Conservation (phyloP, 2,329 filamentous ascomycete species). For the Dactylellina haptotyla region DNA sequence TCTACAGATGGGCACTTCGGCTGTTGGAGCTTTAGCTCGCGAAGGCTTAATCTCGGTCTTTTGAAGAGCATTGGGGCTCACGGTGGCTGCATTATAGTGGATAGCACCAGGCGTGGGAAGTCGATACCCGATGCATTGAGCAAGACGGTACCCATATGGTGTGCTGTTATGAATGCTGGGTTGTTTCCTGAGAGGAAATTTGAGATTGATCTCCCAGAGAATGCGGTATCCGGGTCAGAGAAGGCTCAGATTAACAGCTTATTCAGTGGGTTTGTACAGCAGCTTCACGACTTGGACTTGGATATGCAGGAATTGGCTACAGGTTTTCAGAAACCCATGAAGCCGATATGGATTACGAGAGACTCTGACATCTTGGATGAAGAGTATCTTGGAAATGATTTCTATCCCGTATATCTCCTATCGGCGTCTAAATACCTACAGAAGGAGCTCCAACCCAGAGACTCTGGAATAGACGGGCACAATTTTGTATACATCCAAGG, state of each 20-base stretch:
- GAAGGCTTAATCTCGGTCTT: conserved; percentile 85
- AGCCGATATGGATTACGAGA: conserved; percentile 41
- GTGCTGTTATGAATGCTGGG: conserved; percentile 80
- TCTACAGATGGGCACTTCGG: conserved; percentile 93
- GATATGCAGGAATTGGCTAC: conserved; percentile 21
- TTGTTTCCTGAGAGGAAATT: conserved; percentile 72
- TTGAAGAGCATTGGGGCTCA: conserved; percentile 72
- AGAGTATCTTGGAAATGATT: conserved; percentile 14
- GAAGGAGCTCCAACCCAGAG: conserved; percentile 41
- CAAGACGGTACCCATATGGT: conserved; percentile 95
- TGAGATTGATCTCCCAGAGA: conserved; percentile 74
- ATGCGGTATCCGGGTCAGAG: conserved; percentile 78
- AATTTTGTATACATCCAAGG: conserved; percentile 89
- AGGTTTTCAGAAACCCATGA: conserved; percentile 28
- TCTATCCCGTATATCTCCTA: conserved; percentile 32
- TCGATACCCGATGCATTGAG: conserved; percentile 93
- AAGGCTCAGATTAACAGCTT: conserved; percentile 77
- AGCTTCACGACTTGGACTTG: conserved; percentile 27
- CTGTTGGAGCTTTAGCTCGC: conserved; percentile 87
- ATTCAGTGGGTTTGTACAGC: conserved; percentile 68
- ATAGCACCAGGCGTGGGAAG: conserved; percentile 92
- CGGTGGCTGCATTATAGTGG: conserved; percentile 85
- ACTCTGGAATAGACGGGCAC: conserved; percentile 70
- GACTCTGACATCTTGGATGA: conserved; percentile 19
- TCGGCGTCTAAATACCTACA: conserved; percentile 40